phyloP scores from a whole-genome alignment of 257 asterid genomes.

The Solanum sejunctum region DNA sequence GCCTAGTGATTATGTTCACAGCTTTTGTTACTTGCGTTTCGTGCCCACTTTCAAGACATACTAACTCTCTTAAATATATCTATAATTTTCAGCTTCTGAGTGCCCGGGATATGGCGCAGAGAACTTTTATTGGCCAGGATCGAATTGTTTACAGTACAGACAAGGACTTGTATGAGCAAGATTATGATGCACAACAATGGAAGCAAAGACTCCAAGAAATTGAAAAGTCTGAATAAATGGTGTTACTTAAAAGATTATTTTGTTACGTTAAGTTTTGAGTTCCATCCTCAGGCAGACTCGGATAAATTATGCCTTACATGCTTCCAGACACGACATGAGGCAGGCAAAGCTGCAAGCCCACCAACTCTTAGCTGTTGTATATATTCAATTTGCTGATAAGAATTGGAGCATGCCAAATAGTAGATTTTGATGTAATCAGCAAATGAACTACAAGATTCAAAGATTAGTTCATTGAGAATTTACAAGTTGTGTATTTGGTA shows the following conservation, averaged over 20 bases:
- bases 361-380: background rate
- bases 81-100: conserved; percentile 51
- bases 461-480: background rate
- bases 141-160: conserved; percentile 79
- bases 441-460: background rate
- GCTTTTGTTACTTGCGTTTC: background rate
- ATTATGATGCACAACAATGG: conserved; percentile 73
- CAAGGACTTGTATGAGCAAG: conserved; percentile 67
- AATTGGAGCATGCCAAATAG: background rate
- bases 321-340: background rate
- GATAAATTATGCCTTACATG: background rate
- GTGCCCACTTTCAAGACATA: background rate
- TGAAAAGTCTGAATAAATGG: conserved; percentile 37
- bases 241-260: background rate
- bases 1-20: background rate
- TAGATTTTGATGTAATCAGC: background rate
- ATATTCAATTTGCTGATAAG: background rate
- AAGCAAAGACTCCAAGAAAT: conserved; percentile 61
- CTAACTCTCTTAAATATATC: background rate
- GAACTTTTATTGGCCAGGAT: conserved; percentile 74
- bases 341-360: background rate
- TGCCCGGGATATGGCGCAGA: conserved; percentile 93
- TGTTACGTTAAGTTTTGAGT: background rate
- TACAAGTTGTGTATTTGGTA: background rate
- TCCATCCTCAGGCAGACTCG: background rate